A percentile compares a stretch with the other conserved stretches of the same genome.
Conservation (phyloP, 495 filamentous ascomycete species). For the Talaromyces liani region DNA sequence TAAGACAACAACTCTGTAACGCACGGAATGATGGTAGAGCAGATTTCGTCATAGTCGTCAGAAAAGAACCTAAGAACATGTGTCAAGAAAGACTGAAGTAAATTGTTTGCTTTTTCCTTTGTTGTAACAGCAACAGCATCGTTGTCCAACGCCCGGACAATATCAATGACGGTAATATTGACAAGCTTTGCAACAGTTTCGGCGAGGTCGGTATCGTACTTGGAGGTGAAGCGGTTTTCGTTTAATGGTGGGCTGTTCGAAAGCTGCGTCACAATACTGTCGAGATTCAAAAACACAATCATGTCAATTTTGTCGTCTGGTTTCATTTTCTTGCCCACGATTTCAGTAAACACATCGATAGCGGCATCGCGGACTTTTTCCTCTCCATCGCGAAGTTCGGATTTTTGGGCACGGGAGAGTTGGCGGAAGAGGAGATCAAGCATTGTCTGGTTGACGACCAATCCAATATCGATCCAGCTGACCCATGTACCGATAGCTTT, state of each 20-base stretch:
- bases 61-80: slow-evolving; percentile 87
- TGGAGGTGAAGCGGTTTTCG: slow-evolving; percentile 66
- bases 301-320: slow-evolving; percentile 85
- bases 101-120: slow-evolving; percentile 57
- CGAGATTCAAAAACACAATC: slow-evolving; percentile 82
- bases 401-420: slow-evolving; percentile 51
- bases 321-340: slow-evolving; percentile 97
- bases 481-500: slow-evolving; percentile 91
- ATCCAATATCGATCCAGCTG: slow-evolving; percentile 92
- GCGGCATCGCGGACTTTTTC: slow-evolving; percentile 78
- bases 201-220: slow-evolving; percentile 90
- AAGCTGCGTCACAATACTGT: slow-evolving; percentile 72
- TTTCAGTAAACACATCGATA: slow-evolving; percentile 88
- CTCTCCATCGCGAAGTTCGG: slow-evolving; percentile 44
- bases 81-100: slow-evolving; percentile 75
- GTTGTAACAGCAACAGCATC: slow-evolving; percentile 48
- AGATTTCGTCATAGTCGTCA: slow-evolving; percentile 97
- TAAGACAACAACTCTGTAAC: slow-evolving; percentile 84
- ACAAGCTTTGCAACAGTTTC: slow-evolving; percentile 94
- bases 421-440: slow-evolving; percentile 75
- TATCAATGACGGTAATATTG: slow-evolving; percentile 78
- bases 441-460: slow-evolving; percentile 84
- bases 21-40: slow-evolving; percentile 85
- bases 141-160: slow-evolving; percentile 67
- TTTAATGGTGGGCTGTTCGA: slow-evolving; percentile 70